These are phyloP conservation scores for Colletotrichum orbiculare DNA, from an alignment of 2,329 filamentous ascomycete genomes.

Conservation along the genomic window DNA sequence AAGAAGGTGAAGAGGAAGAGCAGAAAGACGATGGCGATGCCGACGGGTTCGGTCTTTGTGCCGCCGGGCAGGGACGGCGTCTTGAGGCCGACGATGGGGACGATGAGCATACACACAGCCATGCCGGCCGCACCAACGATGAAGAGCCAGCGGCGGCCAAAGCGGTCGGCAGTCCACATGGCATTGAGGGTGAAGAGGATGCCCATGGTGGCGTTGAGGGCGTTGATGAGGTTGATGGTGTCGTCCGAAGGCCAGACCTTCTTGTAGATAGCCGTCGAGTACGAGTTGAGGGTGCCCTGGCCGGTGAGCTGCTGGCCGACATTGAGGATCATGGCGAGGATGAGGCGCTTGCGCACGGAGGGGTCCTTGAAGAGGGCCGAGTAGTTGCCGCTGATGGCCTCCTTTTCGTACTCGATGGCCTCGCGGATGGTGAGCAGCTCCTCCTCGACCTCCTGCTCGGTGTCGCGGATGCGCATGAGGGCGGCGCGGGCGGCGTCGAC, in stretches of 20 bases:
- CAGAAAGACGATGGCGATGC: conserved; percentile 75
- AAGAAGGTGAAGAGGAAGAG: conserved; percentile 73
- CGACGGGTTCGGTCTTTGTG: conserved; percentile 68
- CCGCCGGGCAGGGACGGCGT: conserved; percentile 65
- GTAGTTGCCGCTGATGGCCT: conserved; percentile 71
- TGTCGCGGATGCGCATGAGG: conserved; percentile 70
- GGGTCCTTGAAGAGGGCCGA: conserved; percentile 76
- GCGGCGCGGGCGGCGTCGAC: conserved; percentile 69
- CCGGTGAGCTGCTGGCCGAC: conserved; percentile 78
- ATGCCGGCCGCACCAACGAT: conserved; percentile 76
- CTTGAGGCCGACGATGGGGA: conserved; percentile 54
- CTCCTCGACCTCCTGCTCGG: conserved; percentile 73
- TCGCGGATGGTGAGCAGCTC: conserved; percentile 74
- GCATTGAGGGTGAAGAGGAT: conserved; percentile 80
- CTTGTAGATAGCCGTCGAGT: conserved; percentile 80
- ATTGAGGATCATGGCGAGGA: conserved; percentile 74
- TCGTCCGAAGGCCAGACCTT: conserved; percentile 70
- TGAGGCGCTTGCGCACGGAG: conserved; percentile 74
- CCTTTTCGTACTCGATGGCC: conserved; percentile 78
- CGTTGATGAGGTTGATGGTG: conserved; percentile 78
- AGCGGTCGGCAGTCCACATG: conserved; percentile 78
- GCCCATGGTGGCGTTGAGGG: conserved; percentile 77
- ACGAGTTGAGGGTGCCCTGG: conserved; percentile 78
- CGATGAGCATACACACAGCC: conserved; percentile 76
- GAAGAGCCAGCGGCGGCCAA: conserved; percentile 76